phyloP scores from a whole-genome alignment of 148 eudicot species.

The Cornus controversa region DNA sequence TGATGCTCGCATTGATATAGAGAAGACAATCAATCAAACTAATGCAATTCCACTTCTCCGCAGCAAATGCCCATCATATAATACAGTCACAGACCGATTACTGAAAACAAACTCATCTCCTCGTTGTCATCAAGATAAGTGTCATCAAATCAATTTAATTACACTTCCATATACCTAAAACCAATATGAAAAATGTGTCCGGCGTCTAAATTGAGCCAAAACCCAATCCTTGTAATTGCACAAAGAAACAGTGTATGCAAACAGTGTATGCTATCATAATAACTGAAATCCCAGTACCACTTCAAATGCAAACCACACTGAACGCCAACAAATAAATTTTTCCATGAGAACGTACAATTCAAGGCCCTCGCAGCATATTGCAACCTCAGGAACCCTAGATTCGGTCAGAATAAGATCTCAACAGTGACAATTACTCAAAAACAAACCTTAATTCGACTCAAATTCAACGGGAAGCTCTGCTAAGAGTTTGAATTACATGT shows the following conservation, averaged over 20 bases:
- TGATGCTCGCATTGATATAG: too few relatives aligned
- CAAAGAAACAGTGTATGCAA: neutral
- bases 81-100: neutral
- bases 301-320: neutral
- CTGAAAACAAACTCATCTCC: neutral
- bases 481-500: constrained; percentile 2
- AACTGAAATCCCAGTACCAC: neutral
- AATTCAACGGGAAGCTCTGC: constrained; percentile 8
- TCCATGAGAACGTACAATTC: neutral
- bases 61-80: neutral
- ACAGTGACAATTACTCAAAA: neutral
- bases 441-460: constrained; percentile 9
- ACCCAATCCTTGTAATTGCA: neutral
- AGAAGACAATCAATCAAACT: neutral
- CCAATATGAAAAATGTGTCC: neutral
- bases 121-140: neutral
- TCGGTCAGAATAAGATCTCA: constrained; percentile 7
- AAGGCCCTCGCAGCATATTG: neutral
- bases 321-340: constrained; percentile 6
- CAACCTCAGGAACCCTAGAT: neutral
- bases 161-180: neutral
- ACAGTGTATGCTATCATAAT: neutral
- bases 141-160: neutral
- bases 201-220: neutral
- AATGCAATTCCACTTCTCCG: neutral